Conservation (phyloP, 75 land plant genomes). For the Adiantum capillusveneris region DNA sequence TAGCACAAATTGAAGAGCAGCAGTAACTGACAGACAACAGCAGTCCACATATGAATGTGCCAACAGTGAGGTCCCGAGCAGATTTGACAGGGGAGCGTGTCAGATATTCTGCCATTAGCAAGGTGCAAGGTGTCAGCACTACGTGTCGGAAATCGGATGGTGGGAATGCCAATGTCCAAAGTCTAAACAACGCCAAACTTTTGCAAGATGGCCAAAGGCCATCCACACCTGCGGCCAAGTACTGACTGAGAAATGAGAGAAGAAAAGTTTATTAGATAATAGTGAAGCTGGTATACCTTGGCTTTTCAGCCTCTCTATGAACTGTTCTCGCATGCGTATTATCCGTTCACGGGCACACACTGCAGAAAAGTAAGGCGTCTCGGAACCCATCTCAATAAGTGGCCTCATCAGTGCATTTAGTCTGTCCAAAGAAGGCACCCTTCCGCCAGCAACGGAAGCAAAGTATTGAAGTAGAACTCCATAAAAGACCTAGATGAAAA, state of each 20-base stretch:
- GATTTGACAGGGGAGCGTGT: conserved; percentile 72
- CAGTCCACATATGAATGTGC: conserved; percentile 83
- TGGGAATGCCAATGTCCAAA: conserved; percentile 93
- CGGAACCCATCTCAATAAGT: conserved; percentile 71
- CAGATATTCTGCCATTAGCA: conserved; percentile 83
- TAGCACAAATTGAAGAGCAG: background rate
- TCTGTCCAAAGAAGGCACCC: conserved; percentile 41
- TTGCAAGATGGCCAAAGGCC: conserved; percentile 78
- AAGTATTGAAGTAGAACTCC: conserved; percentile 83
- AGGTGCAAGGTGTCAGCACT: conserved; percentile 74
- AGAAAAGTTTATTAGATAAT: background rate
- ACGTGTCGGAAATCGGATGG: conserved; percentile 91
- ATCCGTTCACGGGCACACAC: conserved; percentile 81
- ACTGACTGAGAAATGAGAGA: background rate
- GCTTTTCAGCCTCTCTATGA: conserved; percentile 56
- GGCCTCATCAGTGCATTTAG: conserved; percentile 67
- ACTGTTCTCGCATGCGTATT: conserved; percentile 41
- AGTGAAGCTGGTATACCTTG: conserved; percentile 30
- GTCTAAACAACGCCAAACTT: conserved; percentile 58
- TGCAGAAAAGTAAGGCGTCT: conserved; percentile 86
- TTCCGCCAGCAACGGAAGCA: conserved; percentile 48
- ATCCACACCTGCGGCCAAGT: conserved; percentile 34
- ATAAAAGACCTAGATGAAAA: conserved; percentile 70
- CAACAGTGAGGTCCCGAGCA: conserved; percentile 69
- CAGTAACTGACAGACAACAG: conserved; percentile 39